A percentile compares a stretch with the other conserved stretches of the same genome.
These are phyloP conservation scores for Lagerstroemia speciosa DNA, from an alignment of 345 rosid genomes.

Conservation along the genomic window DNA sequence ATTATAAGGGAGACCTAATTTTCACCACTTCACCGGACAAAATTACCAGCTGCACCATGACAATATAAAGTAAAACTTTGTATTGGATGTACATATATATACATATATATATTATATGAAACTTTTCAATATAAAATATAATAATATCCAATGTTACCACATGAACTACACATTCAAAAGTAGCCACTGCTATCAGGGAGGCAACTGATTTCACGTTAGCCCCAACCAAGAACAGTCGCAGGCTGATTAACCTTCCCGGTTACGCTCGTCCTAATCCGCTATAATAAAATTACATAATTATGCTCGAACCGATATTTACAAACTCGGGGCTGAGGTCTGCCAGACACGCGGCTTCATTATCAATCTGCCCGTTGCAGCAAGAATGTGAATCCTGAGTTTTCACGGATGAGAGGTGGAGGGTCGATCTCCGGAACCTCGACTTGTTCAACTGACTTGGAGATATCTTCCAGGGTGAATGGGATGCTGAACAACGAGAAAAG, in stretches of 20 bases:
- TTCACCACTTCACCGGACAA: no score
- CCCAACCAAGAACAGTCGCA: not conserved
- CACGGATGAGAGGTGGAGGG: constrained; percentile 80
- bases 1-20: no score
- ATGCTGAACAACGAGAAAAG: constrained; percentile 43
- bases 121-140: not conserved
- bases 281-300: not conserved
- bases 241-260: not conserved
- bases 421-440: constrained; percentile 67
- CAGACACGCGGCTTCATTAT: constrained; percentile 2
- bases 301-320: not conserved
- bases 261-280: not conserved
- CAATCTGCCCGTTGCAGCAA: constrained; percentile 66
- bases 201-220: not conserved
- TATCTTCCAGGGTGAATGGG: constrained; percentile 81
- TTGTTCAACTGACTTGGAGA: constrained; percentile 66
- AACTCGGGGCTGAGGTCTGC: not conserved
- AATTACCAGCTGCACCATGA: no score
- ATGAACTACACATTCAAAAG: not conserved
- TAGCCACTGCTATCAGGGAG: not conserved
- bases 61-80: not conserved
- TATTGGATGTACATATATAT: no score
- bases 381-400: constrained; percentile 74
- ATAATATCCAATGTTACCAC: not conserved
- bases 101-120: not conserved